Conservation (phyloP, 257 asterid genomes). For the Solanum phureja region DNA sequence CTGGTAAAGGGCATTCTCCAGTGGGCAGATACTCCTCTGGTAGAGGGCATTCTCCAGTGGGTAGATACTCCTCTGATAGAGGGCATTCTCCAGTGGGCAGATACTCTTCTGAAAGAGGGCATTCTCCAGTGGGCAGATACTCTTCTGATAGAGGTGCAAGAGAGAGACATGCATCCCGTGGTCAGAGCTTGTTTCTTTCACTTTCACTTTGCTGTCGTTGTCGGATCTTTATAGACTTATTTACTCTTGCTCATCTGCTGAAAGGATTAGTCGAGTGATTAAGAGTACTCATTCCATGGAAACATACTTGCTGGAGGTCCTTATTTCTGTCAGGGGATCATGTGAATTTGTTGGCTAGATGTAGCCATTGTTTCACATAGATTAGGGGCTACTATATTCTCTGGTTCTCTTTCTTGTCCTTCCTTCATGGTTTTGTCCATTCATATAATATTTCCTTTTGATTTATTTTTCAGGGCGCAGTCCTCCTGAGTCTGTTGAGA, state of each 20-base stretch:
- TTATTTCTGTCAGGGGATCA: neutral
- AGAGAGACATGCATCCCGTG: constrained; percentile 69
- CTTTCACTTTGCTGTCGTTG: neutral
- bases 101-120: constrained; percentile 38
- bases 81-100: constrained; percentile 60
- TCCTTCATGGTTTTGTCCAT: neutral
- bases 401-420: neutral
- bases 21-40: constrained; percentile 28
- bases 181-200: constrained; percentile 26
- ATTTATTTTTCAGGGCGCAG: constrained; percentile 41
- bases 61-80: constrained; percentile 27
- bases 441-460: neutral
- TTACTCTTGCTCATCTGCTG: neutral
- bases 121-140: constrained; percentile 50
- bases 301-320: neutral
- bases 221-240: neutral
- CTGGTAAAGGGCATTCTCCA: constrained; percentile 51
- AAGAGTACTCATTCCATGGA: neutral
- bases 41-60: constrained; percentile 64
- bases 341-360: neutral
- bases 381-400: neutral
- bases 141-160: constrained; percentile 28
- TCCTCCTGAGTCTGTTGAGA: constrained; percentile 36
- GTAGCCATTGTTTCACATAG: neutral
- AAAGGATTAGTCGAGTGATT: neutral